Evolutionary conservation across 257 asterid species (phyloP).

Genomic region (Leptodermis oblonga): DNA sequence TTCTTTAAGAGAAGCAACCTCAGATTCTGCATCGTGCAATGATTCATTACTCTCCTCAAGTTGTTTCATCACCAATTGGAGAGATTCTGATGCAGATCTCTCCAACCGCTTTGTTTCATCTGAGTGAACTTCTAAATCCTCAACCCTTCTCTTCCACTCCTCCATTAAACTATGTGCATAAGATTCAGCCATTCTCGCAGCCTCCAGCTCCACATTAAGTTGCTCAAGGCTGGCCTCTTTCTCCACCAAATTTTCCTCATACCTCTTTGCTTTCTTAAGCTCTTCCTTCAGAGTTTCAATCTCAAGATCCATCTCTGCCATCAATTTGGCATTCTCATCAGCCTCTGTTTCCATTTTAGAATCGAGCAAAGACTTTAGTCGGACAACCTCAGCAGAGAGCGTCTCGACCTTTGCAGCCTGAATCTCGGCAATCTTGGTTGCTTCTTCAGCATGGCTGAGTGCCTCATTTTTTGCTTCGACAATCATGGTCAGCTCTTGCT

Average conservation of each 20-base stretch:
- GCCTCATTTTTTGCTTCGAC: conserved; percentile 78
- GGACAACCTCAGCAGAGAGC: conserved; percentile 74
- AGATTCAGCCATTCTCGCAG: conserved; percentile 80
- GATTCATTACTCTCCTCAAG: conserved; percentile 72
- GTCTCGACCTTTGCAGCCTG: conserved; percentile 61
- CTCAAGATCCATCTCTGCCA: conserved; percentile 60
- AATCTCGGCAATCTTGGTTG: conserved; percentile 63
- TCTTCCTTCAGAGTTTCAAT: conserved; percentile 53
- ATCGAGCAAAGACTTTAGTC: conserved; percentile 58
- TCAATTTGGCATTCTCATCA: conserved; percentile 45
- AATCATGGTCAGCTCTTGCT: conserved; percentile 59
- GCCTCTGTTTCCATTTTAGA: conserved; percentile 49
- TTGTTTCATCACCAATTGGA: conserved; percentile 76
- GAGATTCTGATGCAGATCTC: conserved; percentile 80
- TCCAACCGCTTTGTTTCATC: conserved; percentile 76
- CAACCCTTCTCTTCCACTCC: conserved; percentile 66
- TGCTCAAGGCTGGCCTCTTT: conserved; percentile 68
- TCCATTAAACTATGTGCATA: conserved; percentile 60
- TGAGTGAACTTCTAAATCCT: conserved; percentile 53
- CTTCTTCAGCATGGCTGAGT: conserved; percentile 71
- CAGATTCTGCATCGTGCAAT: conserved; percentile 67
- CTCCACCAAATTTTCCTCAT: conserved; percentile 53
- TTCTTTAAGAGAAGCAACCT: conserved; percentile 71
- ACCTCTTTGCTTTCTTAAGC: conserved; percentile 47
- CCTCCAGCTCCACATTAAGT: conserved; percentile 83